A percentile compares a stretch with the other conserved stretches of the same genome.
Conservation (phyloP, 495 filamentous ascomycete species). For the Lasiosphaeriaceae sp. region DNA sequence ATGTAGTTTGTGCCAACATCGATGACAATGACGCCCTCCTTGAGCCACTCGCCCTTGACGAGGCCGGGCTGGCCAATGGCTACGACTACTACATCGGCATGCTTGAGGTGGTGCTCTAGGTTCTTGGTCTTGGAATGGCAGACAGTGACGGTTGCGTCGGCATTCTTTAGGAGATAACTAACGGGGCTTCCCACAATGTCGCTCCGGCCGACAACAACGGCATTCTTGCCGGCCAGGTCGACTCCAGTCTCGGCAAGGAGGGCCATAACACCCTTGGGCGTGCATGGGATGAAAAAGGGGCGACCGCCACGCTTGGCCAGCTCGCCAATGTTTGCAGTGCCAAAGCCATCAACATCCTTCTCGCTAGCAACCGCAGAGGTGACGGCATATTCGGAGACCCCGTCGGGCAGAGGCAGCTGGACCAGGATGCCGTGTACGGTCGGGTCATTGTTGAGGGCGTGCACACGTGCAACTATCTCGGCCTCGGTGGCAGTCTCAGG, state of each 20-base stretch:
- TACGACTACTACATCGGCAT: conserved; percentile 84
- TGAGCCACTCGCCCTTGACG: conserved; percentile 92
- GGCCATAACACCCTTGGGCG: conserved; percentile 94
- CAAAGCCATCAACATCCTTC: conserved; percentile 98
- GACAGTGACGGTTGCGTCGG: conserved; percentile 92
- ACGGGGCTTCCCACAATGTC: conserved; percentile 97
- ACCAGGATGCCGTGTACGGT: conserved; percentile 88
- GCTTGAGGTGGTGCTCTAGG: conserved; percentile 68
- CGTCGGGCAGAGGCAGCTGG: conserved; percentile 82
- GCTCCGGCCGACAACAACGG: conserved; percentile 89
- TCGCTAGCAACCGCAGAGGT: conserved; percentile 86
- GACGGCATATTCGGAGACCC: conserved; percentile 83
- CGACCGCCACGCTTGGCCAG: conserved; percentile 88
- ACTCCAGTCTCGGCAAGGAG: conserved; percentile 81
- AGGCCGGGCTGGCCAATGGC: conserved; percentile 87
- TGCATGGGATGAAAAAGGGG: conserved; percentile 89
- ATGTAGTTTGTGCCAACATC: conserved; percentile 98
- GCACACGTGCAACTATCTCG: conserved; percentile 79
- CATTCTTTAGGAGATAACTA: conserved; percentile 90
- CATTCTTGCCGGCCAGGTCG: conserved; percentile 81
- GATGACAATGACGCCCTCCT: conserved; percentile 89
- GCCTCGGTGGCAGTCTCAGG: conserved; percentile 76
- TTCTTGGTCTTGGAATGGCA: conserved; percentile 86
- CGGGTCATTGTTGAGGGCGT: conserved; percentile 80
- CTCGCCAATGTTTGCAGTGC: conserved; percentile 88